Evolutionary conservation across 345 rosid genomes (phyloP).

Genomic region (Euphorbia tirucalli): DNA sequence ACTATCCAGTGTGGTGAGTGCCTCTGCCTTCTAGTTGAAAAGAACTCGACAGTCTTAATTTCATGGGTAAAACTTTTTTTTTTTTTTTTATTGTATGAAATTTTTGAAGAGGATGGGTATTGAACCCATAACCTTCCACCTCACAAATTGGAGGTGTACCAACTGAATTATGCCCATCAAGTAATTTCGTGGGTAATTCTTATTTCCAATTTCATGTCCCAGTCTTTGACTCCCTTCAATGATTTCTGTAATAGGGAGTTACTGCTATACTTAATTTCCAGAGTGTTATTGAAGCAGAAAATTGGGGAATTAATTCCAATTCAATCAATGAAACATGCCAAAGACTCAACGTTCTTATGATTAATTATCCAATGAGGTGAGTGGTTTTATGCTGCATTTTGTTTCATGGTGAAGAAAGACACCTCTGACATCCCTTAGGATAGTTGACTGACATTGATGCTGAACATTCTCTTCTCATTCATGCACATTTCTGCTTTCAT

Average conservation of each 20-base stretch:
- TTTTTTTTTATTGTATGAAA: too few species aligned
- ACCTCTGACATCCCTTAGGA: background rate
- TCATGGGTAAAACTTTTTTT: background rate
- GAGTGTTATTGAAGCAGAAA: conserved; percentile 76
- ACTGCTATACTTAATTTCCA: conserved; percentile 86
- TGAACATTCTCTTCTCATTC: background rate
- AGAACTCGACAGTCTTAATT: background rate
- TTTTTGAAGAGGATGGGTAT: too few species aligned
- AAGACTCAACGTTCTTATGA: conserved; percentile 65
- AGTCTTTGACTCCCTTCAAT: conserved; percentile 2
- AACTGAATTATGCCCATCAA: too few species aligned
- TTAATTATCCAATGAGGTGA: conserved; percentile 82
- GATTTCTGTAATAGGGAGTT: conserved; percentile 54
- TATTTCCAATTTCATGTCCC: conserved; percentile 10
- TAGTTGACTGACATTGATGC: conserved; percentile 4
- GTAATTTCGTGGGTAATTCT: too few species aligned
- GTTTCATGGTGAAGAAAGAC: background rate
- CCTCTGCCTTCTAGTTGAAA: background rate
- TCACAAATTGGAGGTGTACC: too few species aligned
- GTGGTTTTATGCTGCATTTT: conserved; percentile 10
- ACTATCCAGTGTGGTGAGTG: conserved; percentile 61
- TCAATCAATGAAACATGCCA: conserved; percentile 72
- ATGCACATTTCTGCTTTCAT: background rate
- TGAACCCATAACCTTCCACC: too few species aligned
- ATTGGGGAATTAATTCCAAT: conserved; percentile 68